Evolutionary conservation across 2,329 filamentous ascomycete species (phyloP), one percentile per base, ranked within the genome.

Genomic region (Aspergillus sp.): DNA sequence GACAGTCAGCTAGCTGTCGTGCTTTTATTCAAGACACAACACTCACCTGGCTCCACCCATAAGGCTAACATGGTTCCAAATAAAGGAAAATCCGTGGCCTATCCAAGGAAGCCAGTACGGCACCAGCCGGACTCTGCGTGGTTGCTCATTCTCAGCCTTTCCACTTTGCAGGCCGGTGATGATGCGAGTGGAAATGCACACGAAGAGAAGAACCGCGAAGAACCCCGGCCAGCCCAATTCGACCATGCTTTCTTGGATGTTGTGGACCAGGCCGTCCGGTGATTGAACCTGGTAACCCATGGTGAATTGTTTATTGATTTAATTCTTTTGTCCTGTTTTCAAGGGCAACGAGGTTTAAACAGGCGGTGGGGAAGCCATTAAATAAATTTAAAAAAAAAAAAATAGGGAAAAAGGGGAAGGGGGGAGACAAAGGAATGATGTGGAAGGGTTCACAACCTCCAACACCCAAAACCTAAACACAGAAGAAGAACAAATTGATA

Each of bases 71-170:
- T 79, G 77, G 46, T 80, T 69, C 66, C 80, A 76, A 20, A 78
- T 71, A 64, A 85, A 82, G 20, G 72, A 73, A 46, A 82, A 65
- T 6, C 80, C 76, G 74, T 88, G 84, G 45, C 84, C 83, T 9
- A 87, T 39, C 54, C 82, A 77, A 1, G 86, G 85, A 7, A 88
- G 70, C 82, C 84, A 88, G 71, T 88, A 88, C 29, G 84, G 84
- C 22, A 82, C 64, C 57, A 78, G 71, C 69, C 81, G 81, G 60
- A 84, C 78, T 56, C 72, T 73, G 63, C 69, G 69, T 46, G 70
- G 55, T 39, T 68, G 63, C n/a, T 66, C 66, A n/a, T 66, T 52
- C 50, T 64, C 62, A 36, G 55, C 65, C 29, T 67, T 67, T n/a
- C 63, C 63, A 54, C 71, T 74, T 47, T 69, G 71, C 14, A 79